A percentile compares a stretch with the other conserved stretches of the same genome.
phyloP scores from a whole-genome alignment of 495 filamentous ascomycete species.

The Achaetomiella virescens region DNA sequence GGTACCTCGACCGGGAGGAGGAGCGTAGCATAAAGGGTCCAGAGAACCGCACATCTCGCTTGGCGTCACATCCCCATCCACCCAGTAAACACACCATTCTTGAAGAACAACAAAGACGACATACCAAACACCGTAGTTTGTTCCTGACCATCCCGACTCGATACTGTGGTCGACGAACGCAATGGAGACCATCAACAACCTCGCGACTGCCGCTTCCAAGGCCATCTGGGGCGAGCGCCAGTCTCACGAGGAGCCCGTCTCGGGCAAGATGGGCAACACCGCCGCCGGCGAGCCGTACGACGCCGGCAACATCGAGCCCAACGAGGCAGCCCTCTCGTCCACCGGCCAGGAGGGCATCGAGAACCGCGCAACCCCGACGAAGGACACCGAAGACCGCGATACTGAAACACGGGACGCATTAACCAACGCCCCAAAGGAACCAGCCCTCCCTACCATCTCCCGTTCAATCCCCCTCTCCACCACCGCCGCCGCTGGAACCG shows the following conservation, averaged over 20 bases:
- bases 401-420: background rate
- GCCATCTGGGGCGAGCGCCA: conserved; percentile 46
- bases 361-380: too few relatives aligned
- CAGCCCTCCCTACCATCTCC: background rate
- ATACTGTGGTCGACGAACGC: background rate
- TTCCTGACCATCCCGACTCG: too few relatives aligned
- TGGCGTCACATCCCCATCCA: too few relatives aligned
- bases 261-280: conserved; percentile 46
- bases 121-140: too few relatives aligned
- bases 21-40: background rate
- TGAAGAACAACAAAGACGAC: too few relatives aligned
- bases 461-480: background rate
- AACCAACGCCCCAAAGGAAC: conserved; percentile 5
- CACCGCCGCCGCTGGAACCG: too few relatives aligned
- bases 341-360: background rate
- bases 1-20: background rate
- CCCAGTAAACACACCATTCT: too few relatives aligned
- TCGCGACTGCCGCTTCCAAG: conserved; percentile 39
- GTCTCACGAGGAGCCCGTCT: conserved; percentile 44
- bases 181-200: conserved; percentile 52
- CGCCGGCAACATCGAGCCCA: conserved; percentile 43
- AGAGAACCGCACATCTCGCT: too few relatives aligned
- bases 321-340: background rate
- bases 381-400: background rate
- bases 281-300: conserved; percentile 55